These are phyloP conservation scores for Saccharum spontaneum DNA, from an alignment of 176 grass and related monocot genomes.

Conservation along the genomic window DNA sequence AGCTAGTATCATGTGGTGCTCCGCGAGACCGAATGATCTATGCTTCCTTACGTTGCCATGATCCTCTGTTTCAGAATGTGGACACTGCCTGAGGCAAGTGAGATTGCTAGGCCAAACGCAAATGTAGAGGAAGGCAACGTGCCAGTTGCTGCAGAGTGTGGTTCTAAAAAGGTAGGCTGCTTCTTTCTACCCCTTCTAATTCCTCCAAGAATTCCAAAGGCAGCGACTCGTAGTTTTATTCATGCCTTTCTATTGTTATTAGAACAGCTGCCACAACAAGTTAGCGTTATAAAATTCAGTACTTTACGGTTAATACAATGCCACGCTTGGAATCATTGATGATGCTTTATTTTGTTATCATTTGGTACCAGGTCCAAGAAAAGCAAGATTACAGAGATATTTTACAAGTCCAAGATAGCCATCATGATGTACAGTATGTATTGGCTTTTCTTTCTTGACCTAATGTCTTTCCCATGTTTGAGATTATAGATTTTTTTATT, in stretches of 20 bases:
- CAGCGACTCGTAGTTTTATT: background rate
- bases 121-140: constrained; percentile 38
- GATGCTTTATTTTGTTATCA: constrained; percentile 6
- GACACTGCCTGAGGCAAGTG: constrained; percentile 72
- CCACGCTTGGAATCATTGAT: background rate
- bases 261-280: background rate
- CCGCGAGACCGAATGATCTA: background rate
- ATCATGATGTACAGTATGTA: constrained; percentile 73
- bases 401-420: constrained; percentile 47
- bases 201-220: background rate
- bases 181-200: background rate
- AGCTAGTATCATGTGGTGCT: background rate
- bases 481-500: background rate
- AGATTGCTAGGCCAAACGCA: constrained; percentile 50
- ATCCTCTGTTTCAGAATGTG: constrained; percentile 67
- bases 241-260: background rate
- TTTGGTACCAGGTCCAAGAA: constrained; percentile 49
- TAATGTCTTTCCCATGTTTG: constrained; percentile 5
- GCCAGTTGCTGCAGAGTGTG: constrained; percentile 48
- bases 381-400: constrained; percentile 52
- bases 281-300: background rate
- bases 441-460: constrained; percentile 9
- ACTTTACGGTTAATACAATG: constrained; percentile 10
- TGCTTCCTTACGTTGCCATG: background rate
- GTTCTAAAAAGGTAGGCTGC: constrained; percentile 55